Evolutionary conservation across 2,329 filamentous ascomycete species (phyloP).

Genomic region (Paramyrothecium roridum): DNA sequence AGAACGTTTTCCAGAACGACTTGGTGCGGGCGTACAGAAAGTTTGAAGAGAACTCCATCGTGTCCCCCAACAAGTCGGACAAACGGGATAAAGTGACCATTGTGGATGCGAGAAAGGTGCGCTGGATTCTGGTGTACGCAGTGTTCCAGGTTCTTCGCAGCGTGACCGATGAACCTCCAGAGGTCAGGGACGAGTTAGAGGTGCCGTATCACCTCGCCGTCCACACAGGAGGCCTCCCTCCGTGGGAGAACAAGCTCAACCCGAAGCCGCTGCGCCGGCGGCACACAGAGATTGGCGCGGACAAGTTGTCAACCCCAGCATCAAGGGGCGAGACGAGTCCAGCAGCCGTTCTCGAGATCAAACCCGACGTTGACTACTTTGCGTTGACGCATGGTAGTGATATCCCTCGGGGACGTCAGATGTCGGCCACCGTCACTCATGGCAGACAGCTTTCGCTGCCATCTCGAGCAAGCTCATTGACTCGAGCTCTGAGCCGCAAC

Average conservation of each 20-base stretch:
- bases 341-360: conserved; percentile 36
- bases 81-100: conserved; percentile 50
- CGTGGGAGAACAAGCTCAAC: conserved; percentile 37
- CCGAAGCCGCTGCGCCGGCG: conserved; percentile 21
- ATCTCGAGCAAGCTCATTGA: conserved; percentile 25
- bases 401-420: not conserved
- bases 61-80: conserved; percentile 48
- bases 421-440: conserved; percentile 7
- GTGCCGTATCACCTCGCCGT: conserved; percentile 56
- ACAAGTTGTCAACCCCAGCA: not conserved
- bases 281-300: conserved; percentile 20
- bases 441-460: conserved; percentile 10
- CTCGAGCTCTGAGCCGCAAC: conserved; percentile 24
- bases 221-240: conserved; percentile 37
- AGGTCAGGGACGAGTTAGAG: conserved; percentile 55
- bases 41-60: conserved; percentile 62
- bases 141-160: conserved; percentile 69
- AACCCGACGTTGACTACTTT: conserved; percentile 55
- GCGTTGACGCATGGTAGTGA: conserved; percentile 34
- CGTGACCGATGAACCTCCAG: conserved; percentile 57
- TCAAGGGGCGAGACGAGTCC: not conserved
- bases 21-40: conserved; percentile 66
- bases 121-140: conserved; percentile 75
- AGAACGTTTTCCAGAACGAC: conserved; percentile 38
- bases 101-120: conserved; percentile 69